Conservation (phyloP, 768 basidiomycete species). For the Clitopilus passeckerianus region DNA sequence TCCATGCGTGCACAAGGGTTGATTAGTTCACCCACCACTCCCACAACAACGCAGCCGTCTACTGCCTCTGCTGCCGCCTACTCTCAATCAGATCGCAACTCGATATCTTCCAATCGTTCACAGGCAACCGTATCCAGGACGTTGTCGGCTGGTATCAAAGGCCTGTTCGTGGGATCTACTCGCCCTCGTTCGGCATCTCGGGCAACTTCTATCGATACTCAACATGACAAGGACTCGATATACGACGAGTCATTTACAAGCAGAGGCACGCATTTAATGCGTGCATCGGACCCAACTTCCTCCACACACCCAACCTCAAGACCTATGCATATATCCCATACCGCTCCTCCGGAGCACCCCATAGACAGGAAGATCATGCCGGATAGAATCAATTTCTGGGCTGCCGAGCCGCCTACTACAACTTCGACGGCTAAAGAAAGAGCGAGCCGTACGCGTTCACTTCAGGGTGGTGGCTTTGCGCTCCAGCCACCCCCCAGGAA, state of each 20-base stretch:
- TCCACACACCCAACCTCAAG: slow-evolving; percentile 23
- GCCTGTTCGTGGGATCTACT: slow-evolving; percentile 42
- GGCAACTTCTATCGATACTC: slow-evolving; percentile 37
- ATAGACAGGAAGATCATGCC: slow-evolving; percentile 28
- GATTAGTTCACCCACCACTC: slow-evolving; percentile 25
- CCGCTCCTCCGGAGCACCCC: slow-evolving; percentile 18
- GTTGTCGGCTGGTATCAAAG: slow-evolving; percentile 44
- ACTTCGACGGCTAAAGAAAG: slow-evolving; percentile 16
- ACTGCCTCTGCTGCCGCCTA: slow-evolving; percentile 14
- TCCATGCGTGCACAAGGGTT: slow-evolving; percentile 72
- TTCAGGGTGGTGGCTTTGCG: slow-evolving; percentile 19
- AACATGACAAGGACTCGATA: slow-evolving; percentile 23
- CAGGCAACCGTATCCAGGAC: slow-evolving; percentile 35
- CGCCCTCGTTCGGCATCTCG: slow-evolving; percentile 57
- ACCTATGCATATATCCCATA: slow-evolving; percentile 13
- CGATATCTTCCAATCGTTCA: slow-evolving; percentile 39
- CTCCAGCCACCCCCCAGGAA: slow-evolving; percentile 48
- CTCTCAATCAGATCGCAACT: slow-evolving; percentile 27
- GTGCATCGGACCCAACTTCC: slow-evolving; percentile 38
- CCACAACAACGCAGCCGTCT: not conserved
- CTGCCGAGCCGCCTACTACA: slow-evolving; percentile 25
- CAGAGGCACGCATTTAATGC: slow-evolving; percentile 50
- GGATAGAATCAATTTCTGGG: slow-evolving; percentile 12
- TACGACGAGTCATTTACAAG: slow-evolving; percentile 51
- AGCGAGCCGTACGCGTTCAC: slow-evolving; percentile 25